Evolutionary conservation across 2,329 filamentous ascomycete genomes (phyloP), one percentile per base, ranked within the genome.

Genomic region (Neurospora sp.): DNA sequence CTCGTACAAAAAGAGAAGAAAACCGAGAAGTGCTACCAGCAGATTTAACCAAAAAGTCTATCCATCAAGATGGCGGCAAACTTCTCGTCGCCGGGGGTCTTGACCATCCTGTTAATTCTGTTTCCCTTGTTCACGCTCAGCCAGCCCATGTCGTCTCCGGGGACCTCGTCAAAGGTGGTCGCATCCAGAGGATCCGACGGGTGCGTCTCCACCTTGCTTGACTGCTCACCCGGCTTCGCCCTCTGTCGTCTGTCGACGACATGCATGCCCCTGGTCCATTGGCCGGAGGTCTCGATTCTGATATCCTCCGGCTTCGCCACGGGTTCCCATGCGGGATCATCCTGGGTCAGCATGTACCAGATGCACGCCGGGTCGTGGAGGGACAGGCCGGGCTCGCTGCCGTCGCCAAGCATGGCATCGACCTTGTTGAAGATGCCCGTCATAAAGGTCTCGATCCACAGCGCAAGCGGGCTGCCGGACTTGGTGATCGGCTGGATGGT

Each of bases 191-290:
- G 80, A 69, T 83, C 77, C 74, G 82, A 76, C 72, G 83, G 78
- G 75, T 82, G 70, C 46, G 76, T 76, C 71, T 73, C 70, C 62
- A 77, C 71, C 76, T 69, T 73, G 67, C 71, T 78, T 15, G 75
- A 76, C 66, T 74, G 70, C 72, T 83, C 82, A 11, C 81, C 84
- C 6, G 83, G 84, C 77, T 88, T 87, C 72, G 81, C 83, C 69
- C 88, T 81, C 43, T 82, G 80, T 66, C 96, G 86, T 42, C 89
- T 85, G 82, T 99, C 96, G 52, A 93, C 84, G 39, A 98, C 85
- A 77, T 93, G 94, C 90, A 96, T 94, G 1, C 96, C 95, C 70
- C 93, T 85, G 66, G 94, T 97, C 96, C 96, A 99, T 82, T 98
- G 96, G 1, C 95, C 96, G 2, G 87, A 83, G 0, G 93, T 96